Evolutionary conservation across 2,329 filamentous ascomycete species (phyloP).

Genomic region (Rutstroemia sydowiana): DNA sequence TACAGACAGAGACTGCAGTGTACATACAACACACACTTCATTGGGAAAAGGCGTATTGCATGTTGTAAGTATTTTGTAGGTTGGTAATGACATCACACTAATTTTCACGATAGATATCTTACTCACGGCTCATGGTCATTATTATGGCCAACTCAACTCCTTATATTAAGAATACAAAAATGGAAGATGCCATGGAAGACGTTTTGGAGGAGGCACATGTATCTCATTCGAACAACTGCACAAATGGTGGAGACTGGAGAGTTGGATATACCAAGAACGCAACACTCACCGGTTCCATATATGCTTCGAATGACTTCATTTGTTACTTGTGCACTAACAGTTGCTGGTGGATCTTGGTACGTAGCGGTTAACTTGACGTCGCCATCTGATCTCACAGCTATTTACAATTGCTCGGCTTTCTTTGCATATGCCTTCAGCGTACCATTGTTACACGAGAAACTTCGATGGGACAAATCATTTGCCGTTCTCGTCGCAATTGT

Average conservation of each 20-base stretch:
- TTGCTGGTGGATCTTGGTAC: slow-evolving; percentile 93
- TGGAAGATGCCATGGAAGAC: slow-evolving; percentile 69
- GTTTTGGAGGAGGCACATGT: slow-evolving; percentile 74
- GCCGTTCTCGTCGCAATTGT: slow-evolving; percentile 81
- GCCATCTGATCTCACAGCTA: slow-evolving; percentile 87
- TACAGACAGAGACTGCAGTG: slow-evolving; percentile 92
- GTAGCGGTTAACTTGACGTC: slow-evolving; percentile 90
- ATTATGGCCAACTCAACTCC: slow-evolving; percentile 79
- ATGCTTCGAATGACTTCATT: slow-evolving; percentile 72
- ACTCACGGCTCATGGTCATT: slow-evolving; percentile 92
- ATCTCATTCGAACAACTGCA: slow-evolving; percentile 56
- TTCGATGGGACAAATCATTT: slow-evolving; percentile 76
- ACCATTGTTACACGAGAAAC: slow-evolving; percentile 75
- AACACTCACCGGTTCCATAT: slow-evolving; percentile 57
- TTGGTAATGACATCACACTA: neutral
- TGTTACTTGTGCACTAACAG: slow-evolving; percentile 77
- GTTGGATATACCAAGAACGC: slow-evolving; percentile 53
- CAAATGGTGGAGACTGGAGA: slow-evolving; percentile 82
- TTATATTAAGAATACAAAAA: slow-evolving; percentile 73
- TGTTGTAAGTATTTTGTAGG: slow-evolving; percentile 61
- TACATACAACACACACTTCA: slow-evolving; percentile 88
- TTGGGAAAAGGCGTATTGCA: slow-evolving; percentile 99
- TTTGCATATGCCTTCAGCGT: slow-evolving; percentile 98
- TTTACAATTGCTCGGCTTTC: slow-evolving; percentile 98
- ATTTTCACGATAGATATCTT: slow-evolving; percentile 50